These are phyloP conservation scores for Colletotrichum musicola DNA, from an alignment of 2,329 filamentous ascomycete species.

Conservation along the genomic window DNA sequence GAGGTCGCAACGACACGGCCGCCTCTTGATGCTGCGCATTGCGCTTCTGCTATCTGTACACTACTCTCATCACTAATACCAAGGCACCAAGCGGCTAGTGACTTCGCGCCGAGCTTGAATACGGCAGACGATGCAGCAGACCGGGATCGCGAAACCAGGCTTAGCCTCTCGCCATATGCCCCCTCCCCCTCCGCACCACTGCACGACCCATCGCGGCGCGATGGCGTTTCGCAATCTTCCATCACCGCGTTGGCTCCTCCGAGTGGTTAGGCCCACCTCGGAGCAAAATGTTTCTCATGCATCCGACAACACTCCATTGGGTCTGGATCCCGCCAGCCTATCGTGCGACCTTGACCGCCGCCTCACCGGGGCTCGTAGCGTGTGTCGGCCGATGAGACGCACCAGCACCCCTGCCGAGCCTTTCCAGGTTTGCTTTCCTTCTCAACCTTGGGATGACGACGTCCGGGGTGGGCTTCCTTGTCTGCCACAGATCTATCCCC, in stretches of 20 bases:
- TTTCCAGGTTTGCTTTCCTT: background rate
- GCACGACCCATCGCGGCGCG: constrained; percentile 10
- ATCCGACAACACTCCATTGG: background rate
- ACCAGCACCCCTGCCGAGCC: constrained; percentile 29
- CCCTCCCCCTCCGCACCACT: constrained; percentile 1
- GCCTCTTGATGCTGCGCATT: background rate
- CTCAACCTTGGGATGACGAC: constrained; percentile 11
- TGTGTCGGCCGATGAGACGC: constrained; percentile 36
- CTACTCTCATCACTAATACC: background rate
- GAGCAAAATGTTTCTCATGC: constrained; percentile 21
- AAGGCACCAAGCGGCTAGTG: constrained; percentile 1
- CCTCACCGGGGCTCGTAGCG: constrained; percentile 17
- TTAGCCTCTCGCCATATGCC: constrained; percentile 11
- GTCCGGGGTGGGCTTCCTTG: background rate
- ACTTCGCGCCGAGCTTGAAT: constrained; percentile 17
- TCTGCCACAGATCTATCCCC: constrained; percentile 4
- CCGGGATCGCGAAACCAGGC: constrained; percentile 28
- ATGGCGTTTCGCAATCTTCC: constrained; percentile 26
- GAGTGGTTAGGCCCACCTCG: constrained; percentile 10
- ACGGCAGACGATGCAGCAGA: constrained; percentile 22
- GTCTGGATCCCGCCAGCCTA: background rate
- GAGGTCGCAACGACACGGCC: too few relatives aligned
- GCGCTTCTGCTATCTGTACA: background rate
- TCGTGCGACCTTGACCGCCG: constrained; percentile 8
- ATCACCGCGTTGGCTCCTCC: background rate